Evolutionary conservation across 106 monocot species (phyloP).

Genomic region (Dendrobium huoshanense): DNA sequence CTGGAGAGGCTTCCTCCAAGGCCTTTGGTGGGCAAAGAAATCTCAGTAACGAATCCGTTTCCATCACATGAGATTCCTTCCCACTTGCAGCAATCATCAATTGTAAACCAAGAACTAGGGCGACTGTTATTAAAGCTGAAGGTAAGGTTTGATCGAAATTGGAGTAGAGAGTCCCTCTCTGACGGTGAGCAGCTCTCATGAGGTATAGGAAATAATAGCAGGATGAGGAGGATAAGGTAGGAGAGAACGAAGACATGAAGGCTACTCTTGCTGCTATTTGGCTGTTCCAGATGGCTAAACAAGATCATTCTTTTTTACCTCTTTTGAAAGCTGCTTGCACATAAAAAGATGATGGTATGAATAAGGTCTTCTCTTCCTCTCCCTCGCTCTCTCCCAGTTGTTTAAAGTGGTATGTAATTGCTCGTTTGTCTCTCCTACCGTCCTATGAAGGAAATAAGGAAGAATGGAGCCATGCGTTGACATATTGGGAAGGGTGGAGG

Average conservation of each 20-base stretch:
- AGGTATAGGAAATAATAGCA: neutral
- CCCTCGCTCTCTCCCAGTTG: neutral
- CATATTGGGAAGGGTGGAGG: neutral
- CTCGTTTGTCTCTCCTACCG: neutral
- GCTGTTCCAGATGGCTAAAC: neutral
- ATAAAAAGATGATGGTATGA: too few relatives aligned
- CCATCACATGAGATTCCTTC: conserved; percentile 7
- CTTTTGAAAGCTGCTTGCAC: too few relatives aligned
- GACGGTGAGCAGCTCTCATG: neutral
- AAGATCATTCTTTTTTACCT: neutral
- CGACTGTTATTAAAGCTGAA: neutral
- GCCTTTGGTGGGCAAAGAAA: neutral
- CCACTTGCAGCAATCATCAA: neutral
- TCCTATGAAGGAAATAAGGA: neutral
- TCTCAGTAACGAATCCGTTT: neutral
- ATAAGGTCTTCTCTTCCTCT: neutral
- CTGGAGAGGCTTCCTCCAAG: neutral
- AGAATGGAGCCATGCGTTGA: neutral
- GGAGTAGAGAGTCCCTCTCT: neutral
- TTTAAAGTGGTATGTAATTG: neutral
- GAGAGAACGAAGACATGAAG: neutral
- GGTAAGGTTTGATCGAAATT: conserved; percentile 1
- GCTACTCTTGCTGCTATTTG: too few relatives aligned
- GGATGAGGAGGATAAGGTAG: neutral
- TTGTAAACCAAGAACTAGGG: neutral